Evolutionary conservation across 805 yeast species (phyloP).

Genomic region (Ogataea haglerorum): DNA sequence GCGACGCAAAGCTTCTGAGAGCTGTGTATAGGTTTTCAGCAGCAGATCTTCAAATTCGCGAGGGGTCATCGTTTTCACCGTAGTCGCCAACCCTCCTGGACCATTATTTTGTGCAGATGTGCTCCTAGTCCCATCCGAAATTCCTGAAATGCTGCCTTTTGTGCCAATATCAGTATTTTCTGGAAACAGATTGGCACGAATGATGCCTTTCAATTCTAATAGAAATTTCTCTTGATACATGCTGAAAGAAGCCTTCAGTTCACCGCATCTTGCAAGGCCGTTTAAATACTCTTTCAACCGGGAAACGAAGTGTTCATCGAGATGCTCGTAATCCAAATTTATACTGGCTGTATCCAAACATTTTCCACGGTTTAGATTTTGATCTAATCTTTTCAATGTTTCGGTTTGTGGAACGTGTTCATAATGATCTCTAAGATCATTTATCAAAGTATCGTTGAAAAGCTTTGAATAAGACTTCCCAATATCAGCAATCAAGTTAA

Average conservation of each 20-base stretch:
- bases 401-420: conserved; percentile 42
- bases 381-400: conserved; percentile 48
- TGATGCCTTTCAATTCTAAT: conserved; percentile 68
- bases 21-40: conserved; percentile 51
- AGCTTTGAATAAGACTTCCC: conserved; percentile 63
- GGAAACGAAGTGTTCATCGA: conserved; percentile 35
- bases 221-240: conserved; percentile 66
- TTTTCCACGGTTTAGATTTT: conserved; percentile 13
- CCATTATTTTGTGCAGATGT: conserved; percentile 24
- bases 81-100: conserved; percentile 33
- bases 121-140: conserved; percentile 29
- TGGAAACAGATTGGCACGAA: conserved; percentile 61
- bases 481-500: conserved; percentile 56
- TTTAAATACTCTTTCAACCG: conserved; percentile 46
- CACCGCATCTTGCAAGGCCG: conserved; percentile 61
- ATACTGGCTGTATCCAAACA: conserved; percentile 3
- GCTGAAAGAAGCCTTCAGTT: conserved; percentile 56
- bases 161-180: conserved; percentile 26
- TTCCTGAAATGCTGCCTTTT: conserved; percentile 21
- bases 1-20: conserved; percentile 72
- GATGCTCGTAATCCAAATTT: conserved; percentile 7
- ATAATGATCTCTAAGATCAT: conserved; percentile 61
- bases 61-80: conserved; percentile 65
- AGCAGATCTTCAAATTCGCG: conserved; percentile 74
- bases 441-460: conserved; percentile 52